Evolutionary conservation across 2,329 filamentous ascomycete species (phyloP).

Genomic region (Neobulgaria alba): DNA sequence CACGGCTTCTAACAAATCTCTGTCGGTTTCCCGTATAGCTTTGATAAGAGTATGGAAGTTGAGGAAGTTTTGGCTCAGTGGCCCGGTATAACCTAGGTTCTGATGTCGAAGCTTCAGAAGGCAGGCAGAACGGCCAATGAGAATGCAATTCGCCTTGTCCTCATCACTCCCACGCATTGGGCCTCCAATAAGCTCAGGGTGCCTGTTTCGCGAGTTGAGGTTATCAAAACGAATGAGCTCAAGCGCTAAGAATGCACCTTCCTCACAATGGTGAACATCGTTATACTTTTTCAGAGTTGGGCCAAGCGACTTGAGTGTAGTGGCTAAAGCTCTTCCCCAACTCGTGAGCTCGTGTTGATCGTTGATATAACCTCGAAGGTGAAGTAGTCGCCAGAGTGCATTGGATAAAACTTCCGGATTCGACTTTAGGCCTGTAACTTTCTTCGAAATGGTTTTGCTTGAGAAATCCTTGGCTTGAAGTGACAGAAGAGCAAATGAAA

Average conservation of each 20-base stretch:
- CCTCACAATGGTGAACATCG: constrained; percentile 50
- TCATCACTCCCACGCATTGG: constrained; percentile 53
- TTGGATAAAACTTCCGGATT: constrained; percentile 64
- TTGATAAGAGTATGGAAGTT: constrained; percentile 78
- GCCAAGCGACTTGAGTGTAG: constrained; percentile 55
- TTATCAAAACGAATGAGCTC: constrained; percentile 76
- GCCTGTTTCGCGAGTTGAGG: constrained; percentile 59
- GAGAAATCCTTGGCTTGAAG: constrained; percentile 63
- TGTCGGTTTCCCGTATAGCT: constrained; percentile 67
- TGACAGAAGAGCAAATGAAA: constrained; percentile 55
- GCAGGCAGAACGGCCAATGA: constrained; percentile 81
- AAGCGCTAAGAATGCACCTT: constrained; percentile 73
- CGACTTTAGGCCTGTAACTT: constrained; percentile 39
- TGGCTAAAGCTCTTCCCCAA: constrained; percentile 75
- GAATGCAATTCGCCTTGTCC: constrained; percentile 68
- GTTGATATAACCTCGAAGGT: constrained; percentile 79
- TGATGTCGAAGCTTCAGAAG: constrained; percentile 76
- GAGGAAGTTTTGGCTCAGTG: constrained; percentile 81
- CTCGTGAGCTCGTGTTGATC: constrained; percentile 68
- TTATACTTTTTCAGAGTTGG: constrained; percentile 36
- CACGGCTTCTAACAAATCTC: constrained; percentile 78
- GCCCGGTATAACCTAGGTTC: constrained; percentile 85
- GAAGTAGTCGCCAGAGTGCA: constrained; percentile 79
- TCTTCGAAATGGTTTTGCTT: constrained; percentile 52
- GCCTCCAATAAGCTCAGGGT: constrained; percentile 45